These are phyloP conservation scores for Gymnopilus dilepis DNA, from an alignment of 768 basidiomycete genomes.

Conservation along the genomic window DNA sequence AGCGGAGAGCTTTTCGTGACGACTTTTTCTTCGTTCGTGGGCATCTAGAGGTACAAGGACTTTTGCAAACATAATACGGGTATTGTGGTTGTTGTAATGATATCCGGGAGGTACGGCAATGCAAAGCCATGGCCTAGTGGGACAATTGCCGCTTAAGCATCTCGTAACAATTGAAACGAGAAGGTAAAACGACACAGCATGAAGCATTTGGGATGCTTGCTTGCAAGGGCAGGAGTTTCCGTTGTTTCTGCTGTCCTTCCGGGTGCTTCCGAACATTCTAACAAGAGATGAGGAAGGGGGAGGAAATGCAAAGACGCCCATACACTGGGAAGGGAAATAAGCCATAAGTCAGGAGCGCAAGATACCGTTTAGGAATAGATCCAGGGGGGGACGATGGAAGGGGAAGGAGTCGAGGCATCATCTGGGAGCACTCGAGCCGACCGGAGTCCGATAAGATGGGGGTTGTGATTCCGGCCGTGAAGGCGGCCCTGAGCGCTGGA, in stretches of 20 bases:
- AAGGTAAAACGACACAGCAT: slow-evolving; percentile 6
- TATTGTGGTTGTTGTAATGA: slow-evolving; percentile 12
- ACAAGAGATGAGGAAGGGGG: slow-evolving; percentile 10
- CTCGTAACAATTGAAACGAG: slow-evolving; percentile 4
- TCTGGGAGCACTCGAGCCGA: slow-evolving; percentile 20
- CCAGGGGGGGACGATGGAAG: slow-evolving; percentile 16
- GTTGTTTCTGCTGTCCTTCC: slow-evolving; percentile 19
- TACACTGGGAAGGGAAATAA: slow-evolving; percentile 23
- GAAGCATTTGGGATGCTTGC: slow-evolving; percentile 6
- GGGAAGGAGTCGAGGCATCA: slow-evolving; percentile 14
- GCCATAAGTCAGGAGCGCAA: slow-evolving; percentile 21
- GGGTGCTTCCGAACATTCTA: slow-evolving; percentile 16
- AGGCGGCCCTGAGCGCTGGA: slow-evolving; percentile 10
- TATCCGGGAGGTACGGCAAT: slow-evolving; percentile 12
- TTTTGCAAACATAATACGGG: slow-evolving; percentile 11
- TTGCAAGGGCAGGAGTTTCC: slow-evolving; percentile 19
- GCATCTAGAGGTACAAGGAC: slow-evolving; percentile 22
- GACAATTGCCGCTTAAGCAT: slow-evolving; percentile 9
- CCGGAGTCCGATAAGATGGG: slow-evolving; percentile 16
- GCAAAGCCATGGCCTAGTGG: slow-evolving; percentile 16
- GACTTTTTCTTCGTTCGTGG: slow-evolving; percentile 19
- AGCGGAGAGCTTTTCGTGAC: slow-evolving; percentile 16
- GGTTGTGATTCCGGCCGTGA: background rate
- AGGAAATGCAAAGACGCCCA: slow-evolving; percentile 15
- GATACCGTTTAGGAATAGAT: slow-evolving; percentile 13